Base-by-base conservation (phyloP, 2,329 filamentous ascomycete species). In the Teratosphaeriaceae sp. region DNA sequence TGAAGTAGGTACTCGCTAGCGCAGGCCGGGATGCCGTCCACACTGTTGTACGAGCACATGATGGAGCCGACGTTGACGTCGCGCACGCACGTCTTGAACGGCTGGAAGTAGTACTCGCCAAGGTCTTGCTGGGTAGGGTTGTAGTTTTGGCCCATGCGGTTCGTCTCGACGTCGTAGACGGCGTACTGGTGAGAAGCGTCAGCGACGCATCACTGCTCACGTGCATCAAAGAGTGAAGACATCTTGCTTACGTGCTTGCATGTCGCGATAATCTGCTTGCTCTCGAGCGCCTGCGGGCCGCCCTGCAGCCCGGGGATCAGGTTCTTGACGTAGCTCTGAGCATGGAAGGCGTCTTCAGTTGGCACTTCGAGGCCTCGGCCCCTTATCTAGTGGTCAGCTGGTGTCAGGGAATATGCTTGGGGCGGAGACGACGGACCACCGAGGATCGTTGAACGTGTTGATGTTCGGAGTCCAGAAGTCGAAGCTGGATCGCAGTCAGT, bases 1-100 rank as follows among this genome's bases (percentile, higher is more conserved):
- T 79, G 69, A 23, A 84, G 68, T 2, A 84, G 68, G 48, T 79
- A 84, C 0, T 67, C 64, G 48, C 74, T 75, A 0, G 77, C 75
- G 49, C 80, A 84, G 2, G 76, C 69, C 0, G 80, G 79, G 0
- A 77, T 69, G 0, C 80, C 80, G 53, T 76, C 78, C 15, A 69
- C 40, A 13, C 33, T 34, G 24, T 58, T 54, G 51, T 59, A 59
- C 37, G 45, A 51, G 47, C 58, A 72, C 74, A 51, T 48, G 12
- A 47, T 59, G 6, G 68, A 65, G 1, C 61, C 61, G 6, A 63
- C 62, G 30, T 61, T 59, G 1, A 59, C 56, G 39, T 64, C 62
- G 21, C 62, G 46, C 3, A 60, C 61, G 30, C 62, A 65, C 12
- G 45, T 44, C 40, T 46, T 39, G 40, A 46, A 46, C n/a, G 44